A percentile compares a stretch with the other conserved stretches of the same genome.
phyloP scores from a whole-genome alignment of 192 early-diverging fungal species.

The Dispira parvispora region DNA sequence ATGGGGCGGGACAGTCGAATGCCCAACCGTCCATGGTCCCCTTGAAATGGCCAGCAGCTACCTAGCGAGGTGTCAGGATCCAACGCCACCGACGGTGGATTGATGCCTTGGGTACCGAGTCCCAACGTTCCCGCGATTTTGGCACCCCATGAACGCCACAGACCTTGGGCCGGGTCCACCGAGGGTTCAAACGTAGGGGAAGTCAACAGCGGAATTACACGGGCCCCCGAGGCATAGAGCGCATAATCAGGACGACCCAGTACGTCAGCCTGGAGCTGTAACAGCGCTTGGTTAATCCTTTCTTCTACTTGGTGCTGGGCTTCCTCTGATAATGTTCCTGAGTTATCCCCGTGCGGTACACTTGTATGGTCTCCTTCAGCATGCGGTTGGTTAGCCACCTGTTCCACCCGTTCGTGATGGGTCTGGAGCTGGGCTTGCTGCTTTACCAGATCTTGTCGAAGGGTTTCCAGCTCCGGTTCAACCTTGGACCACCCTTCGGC shows the following conservation, averaged over 20 bases:
- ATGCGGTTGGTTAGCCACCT: too few relatives aligned
- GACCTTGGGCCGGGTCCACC: constrained; percentile 11
- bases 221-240: constrained; percentile 39
- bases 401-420: too few relatives aligned
- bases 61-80: constrained; percentile 36
- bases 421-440: too few relatives aligned
- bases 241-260: constrained; percentile 54
- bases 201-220: constrained; percentile 42
- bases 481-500: too few relatives aligned
- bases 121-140: constrained; percentile 16
- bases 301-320: background rate
- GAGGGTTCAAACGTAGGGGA: constrained; percentile 33
- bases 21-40: constrained; percentile 38
- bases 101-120: background rate
- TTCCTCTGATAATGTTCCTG: too few relatives aligned
- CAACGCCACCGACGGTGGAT: constrained; percentile 18
- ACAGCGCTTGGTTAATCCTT: background rate
- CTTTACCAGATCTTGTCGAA: too few relatives aligned
- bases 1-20: constrained; percentile 40
- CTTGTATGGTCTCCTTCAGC: too few relatives aligned
- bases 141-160: constrained; percentile 14
- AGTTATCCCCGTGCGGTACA: too few relatives aligned
- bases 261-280: background rate
- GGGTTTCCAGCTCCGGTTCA: too few relatives aligned
- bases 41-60: constrained; percentile 60